A percentile compares a stretch with the other conserved stretches of the same genome.
phyloP scores from a whole-genome alignment of 148 eudicot species.

The Amaranthus hypochondriacus region DNA sequence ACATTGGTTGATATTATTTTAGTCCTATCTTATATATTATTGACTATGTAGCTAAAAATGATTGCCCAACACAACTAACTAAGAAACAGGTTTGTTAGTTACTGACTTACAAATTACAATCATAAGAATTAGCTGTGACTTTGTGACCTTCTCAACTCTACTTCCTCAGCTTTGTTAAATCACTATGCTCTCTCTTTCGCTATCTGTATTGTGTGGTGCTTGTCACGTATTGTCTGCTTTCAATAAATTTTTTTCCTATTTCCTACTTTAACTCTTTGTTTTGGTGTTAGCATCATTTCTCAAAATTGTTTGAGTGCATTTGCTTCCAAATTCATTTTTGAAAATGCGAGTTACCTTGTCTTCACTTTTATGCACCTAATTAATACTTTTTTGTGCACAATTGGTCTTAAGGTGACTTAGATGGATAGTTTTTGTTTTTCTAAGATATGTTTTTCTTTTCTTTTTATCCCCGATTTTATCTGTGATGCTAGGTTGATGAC shows the following conservation, averaged over 20 bases:
- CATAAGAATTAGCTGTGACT: conserved; percentile 1
- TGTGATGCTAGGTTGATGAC: too few species aligned
- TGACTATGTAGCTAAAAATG: conserved; percentile 8
- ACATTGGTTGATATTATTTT: conserved; percentile 13
- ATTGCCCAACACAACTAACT: conserved; percentile 10
- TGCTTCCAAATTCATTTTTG: too few species aligned
- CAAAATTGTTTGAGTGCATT: neutral
- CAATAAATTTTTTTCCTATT: neutral
- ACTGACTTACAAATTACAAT: neutral
- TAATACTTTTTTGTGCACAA: too few species aligned
- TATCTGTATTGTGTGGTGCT: neutral
- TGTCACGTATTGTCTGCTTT: conserved; percentile 15
- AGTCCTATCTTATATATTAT: conserved; percentile 10
- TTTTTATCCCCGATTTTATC: too few species aligned
- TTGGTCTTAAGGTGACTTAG: too few species aligned
- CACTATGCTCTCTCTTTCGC: neutral
- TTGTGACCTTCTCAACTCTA: conserved; percentile 2
- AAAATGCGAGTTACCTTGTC: too few species aligned
- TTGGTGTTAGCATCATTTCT: neutral
- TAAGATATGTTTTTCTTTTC: too few species aligned
- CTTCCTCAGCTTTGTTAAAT: conserved; percentile 10
- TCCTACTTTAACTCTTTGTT: neutral
- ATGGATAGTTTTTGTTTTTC: too few species aligned
- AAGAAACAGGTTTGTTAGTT: conserved; percentile 4
- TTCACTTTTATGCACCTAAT: too few species aligned